phyloP scores from a whole-genome alignment of 306 rosid species.

The Astragalus glycyphyllos region DNA sequence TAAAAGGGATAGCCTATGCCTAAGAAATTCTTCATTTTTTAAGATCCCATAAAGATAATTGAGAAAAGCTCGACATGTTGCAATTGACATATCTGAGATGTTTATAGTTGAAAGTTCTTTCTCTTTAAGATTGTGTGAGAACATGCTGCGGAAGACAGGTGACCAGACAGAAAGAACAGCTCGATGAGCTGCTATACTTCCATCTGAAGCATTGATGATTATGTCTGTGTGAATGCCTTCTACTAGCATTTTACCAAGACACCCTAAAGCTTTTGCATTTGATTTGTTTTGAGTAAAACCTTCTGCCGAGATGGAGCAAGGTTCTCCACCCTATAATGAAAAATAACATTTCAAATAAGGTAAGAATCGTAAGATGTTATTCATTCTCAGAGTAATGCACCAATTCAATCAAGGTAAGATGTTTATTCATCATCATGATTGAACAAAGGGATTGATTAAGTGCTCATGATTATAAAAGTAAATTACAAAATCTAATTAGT shows the following conservation, averaged over 20 bases:
- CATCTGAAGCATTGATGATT: constrained; percentile 74
- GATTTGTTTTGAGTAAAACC: constrained; percentile 65
- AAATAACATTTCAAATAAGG: constrained; percentile 24
- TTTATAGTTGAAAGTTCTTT: constrained; percentile 78
- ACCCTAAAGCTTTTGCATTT: constrained; percentile 68
- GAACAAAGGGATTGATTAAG: background rate
- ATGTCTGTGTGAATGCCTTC: constrained; percentile 94
- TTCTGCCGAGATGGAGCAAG: constrained; percentile 81
- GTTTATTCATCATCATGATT: constrained; percentile 36
- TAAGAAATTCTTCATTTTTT: constrained; percentile 72
- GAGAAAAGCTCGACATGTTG: constrained; percentile 81
- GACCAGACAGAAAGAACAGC: constrained; percentile 91
- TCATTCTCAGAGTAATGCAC: constrained; percentile 1
- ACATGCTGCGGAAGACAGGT: constrained; percentile 93
- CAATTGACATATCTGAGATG: constrained; percentile 90
- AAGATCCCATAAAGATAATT: constrained; percentile 84
- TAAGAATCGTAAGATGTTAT: constrained; percentile 29
- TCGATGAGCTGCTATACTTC: constrained; percentile 90
- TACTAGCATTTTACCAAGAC: constrained; percentile 78
- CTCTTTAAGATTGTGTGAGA: constrained; percentile 87
- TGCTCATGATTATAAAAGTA: constrained; percentile 20
- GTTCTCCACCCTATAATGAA: constrained; percentile 70
- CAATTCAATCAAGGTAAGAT: constrained; percentile 9
- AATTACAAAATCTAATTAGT: constrained; percentile 28
- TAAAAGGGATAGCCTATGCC: constrained; percentile 78